Percentiles rank a stretch among this genome's conserved stretches.
Conservation (phyloP, 2,329 filamentous ascomycete genomes). For the Thielaviopsis punctulata region DNA sequence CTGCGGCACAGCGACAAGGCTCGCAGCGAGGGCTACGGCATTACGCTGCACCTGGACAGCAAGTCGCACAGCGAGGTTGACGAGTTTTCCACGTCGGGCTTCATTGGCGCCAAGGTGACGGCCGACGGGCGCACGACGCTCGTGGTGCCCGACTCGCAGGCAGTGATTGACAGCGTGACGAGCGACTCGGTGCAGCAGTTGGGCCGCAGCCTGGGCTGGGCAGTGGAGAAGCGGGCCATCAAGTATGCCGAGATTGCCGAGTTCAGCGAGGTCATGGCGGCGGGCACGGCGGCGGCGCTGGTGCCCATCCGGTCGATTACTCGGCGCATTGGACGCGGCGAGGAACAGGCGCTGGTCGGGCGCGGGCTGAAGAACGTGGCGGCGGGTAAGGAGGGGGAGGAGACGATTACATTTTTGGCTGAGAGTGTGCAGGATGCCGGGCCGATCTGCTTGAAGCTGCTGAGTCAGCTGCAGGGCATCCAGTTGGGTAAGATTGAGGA, state of each 20-base stretch:
- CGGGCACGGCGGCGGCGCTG: conserved; percentile 77
- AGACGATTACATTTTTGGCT: conserved; percentile 39
- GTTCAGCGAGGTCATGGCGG: conserved; percentile 66
- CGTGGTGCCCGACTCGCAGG: conserved; percentile 73
- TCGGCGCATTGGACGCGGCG: conserved; percentile 31
- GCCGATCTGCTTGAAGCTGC: conserved; percentile 51
- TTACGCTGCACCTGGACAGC: conserved; percentile 85
- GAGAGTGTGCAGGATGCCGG: conserved; percentile 50
- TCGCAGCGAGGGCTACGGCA: conserved; percentile 64
- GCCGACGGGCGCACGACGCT: conserved; percentile 41
- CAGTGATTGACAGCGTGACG: conserved; percentile 76
- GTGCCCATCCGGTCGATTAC: conserved; percentile 89
- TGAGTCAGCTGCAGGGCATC: conserved; percentile 66
- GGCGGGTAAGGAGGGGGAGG: conserved; percentile 17
- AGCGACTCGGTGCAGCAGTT: conserved; percentile 64
- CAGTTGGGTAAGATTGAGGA: conserved; percentile 70
- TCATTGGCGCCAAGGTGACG: conserved; percentile 56
- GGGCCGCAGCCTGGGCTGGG: conserved; percentile 64
- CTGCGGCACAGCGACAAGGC: conserved; percentile 75
- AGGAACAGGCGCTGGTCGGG: conserved; percentile 21
- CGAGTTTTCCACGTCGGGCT: conserved; percentile 89
- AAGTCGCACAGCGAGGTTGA: conserved; percentile 71
- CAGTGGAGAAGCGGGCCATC: conserved; percentile 61
- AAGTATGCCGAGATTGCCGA: conserved; percentile 38
- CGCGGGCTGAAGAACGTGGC: conserved; percentile 9